Conservation (phyloP, 2,329 filamentous ascomycete species). For the Xylaria sp. region DNA sequence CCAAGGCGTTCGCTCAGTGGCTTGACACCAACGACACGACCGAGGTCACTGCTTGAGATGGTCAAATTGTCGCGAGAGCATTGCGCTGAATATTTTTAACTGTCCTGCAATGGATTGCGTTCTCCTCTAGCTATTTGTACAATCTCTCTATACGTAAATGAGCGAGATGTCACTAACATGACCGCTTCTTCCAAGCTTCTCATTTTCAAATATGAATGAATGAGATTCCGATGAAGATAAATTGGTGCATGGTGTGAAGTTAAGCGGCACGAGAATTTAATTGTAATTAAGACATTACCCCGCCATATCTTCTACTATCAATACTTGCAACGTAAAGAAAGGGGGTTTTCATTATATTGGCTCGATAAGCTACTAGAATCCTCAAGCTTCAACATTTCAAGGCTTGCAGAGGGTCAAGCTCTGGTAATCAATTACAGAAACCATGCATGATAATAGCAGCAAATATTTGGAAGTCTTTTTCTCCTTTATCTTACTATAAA, state of each 20-base stretch:
- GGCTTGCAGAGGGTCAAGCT: too few species aligned
- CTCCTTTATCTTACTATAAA: too few species aligned
- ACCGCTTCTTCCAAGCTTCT: neutral
- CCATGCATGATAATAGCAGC: neutral
- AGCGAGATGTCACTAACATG: neutral
- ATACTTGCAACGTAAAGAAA: too few species aligned
- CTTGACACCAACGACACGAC: conserved; percentile 31
- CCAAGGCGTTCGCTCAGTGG: neutral
- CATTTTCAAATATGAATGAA: neutral
- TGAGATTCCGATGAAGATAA: neutral
- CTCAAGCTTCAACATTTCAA: too few species aligned
- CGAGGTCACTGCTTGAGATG: conserved; percentile 26
- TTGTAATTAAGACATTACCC: too few species aligned
- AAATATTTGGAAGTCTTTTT: too few species aligned
- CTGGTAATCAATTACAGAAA: neutral
- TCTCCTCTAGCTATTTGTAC: neutral
- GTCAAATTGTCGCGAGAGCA: neutral
- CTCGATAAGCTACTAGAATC: too few species aligned
- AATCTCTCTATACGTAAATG: neutral
- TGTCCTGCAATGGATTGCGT: neutral
- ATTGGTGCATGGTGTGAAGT: neutral
- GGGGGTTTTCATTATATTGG: too few species aligned
- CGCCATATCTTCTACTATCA: too few species aligned
- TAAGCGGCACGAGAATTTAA: neutral
- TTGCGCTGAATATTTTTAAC: too few species aligned